These are phyloP conservation scores for Geotrichum citri-aurantii DNA, from an alignment of 1,139 yeast species.

Conservation along the genomic window DNA sequence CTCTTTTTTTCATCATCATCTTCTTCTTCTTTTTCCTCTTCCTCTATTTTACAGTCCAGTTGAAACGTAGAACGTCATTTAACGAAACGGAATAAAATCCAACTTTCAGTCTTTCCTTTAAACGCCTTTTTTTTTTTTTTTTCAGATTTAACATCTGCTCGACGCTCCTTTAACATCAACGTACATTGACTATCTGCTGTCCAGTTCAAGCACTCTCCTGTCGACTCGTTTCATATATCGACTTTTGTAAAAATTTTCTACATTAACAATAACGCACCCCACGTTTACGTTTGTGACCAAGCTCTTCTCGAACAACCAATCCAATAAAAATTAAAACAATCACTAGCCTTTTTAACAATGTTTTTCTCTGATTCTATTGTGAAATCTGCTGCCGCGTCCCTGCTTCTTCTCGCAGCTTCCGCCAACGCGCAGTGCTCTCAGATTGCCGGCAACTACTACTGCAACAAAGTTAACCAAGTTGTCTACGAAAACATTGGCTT, in stretches of 20 bases:
- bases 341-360: not conserved
- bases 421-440: conserved; percentile 23
- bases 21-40: conserved; percentile 73
- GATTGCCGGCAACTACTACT: conserved; percentile 71
- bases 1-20: conserved; percentile 48
- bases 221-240: not conserved
- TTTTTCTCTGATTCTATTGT: not conserved
- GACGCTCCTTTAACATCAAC: not conserved
- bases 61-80: not conserved
- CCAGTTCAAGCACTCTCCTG: not conserved
- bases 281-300: not conserved
- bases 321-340: too few relatives aligned
- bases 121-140: not conserved
- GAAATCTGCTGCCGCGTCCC: conserved; percentile 3
- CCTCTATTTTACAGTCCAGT: not conserved
- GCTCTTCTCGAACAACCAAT: too few relatives aligned
- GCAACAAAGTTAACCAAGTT: conserved; percentile 62
- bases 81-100: not conserved
- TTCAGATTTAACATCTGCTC: not conserved
- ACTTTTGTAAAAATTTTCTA: not conserved
- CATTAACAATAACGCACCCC: not conserved
- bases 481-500: conserved; percentile 69
- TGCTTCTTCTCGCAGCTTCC: conserved; percentile 1
- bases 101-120: conserved; percentile 3
- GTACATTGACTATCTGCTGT: not conserved